Evolutionary conservation across 2,329 filamentous ascomycete species (phyloP), one percentile per base, ranked within the genome.

Genomic region (Escovopsis weberi): DNA sequence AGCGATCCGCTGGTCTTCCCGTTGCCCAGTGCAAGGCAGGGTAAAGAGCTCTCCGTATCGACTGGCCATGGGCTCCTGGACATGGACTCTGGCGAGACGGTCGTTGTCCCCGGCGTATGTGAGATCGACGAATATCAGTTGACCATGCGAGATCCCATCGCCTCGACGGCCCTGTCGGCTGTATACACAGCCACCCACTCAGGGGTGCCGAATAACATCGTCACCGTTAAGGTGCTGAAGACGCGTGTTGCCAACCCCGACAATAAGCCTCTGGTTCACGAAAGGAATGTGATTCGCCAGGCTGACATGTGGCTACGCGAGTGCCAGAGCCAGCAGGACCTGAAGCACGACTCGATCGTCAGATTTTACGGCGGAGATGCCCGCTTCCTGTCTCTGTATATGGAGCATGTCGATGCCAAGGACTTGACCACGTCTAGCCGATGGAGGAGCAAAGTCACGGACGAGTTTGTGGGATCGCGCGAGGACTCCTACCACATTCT

Each of bases 161-260:
- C 73, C 4, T 67, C 67, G 2, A 74, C 71, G 1, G 61, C 63
- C 4, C 62, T 74, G 15, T 76, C 73, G 4, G 68, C 69, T 6
- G 74, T 78, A 33, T 77, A 71, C 51, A 74, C 66, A 2, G 73
- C 68, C 18, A 61, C 68, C 33, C 67, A 75, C 52, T 74, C 72
- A 4, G 56, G 65, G 9, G 65, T 74, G 15, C 62, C 70, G 2
- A 68, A 72, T 42, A 66, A 68, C 18, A 66, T 75, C 42, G 71
- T 77, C 43, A 76, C 72, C 1, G 72, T 76, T 55, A 78, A 78
- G 51, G 72, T 78, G 2, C 68, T 78, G 48, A 76, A 75, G 57
- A 77, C 74, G 2, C 59, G 65, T 6, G 53, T 64, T 3, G 50
- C 62, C 30, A 62, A 60, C 36, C 48, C 61, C 3, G 57, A 62